Evolutionary conservation across 257 asterid species (phyloP).

Genomic region (Solanum verrucosum): DNA sequence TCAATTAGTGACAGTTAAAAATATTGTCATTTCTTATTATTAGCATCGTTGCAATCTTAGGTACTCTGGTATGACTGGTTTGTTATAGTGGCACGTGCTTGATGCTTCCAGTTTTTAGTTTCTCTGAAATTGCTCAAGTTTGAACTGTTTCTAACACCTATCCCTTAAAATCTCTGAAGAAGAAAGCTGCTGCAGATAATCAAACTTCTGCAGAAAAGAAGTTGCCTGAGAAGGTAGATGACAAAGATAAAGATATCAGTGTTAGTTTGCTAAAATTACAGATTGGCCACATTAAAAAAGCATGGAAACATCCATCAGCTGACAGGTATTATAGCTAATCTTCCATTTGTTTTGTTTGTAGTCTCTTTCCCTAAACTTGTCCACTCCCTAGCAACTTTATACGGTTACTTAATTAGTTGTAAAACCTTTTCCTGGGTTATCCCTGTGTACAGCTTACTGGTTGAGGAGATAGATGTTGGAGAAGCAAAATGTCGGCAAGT

Average conservation of each 20-base stretch:
- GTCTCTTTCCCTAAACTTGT: neutral
- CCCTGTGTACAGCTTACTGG: conserved; percentile 58
- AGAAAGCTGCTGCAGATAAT: conserved; percentile 39
- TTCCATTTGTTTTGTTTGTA: neutral
- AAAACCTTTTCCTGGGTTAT: neutral
- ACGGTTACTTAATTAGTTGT: neutral
- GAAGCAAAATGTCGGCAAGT: conserved; percentile 87
- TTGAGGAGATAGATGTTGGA: conserved; percentile 98
- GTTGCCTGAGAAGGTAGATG: conserved; percentile 40
- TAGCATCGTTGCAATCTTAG: neutral
- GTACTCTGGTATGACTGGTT: neutral
- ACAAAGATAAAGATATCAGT: conserved; percentile 56
- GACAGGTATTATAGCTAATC: conserved; percentile 46
- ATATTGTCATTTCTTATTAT: neutral
- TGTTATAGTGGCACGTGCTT: neutral
- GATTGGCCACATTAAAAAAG: conserved; percentile 77
- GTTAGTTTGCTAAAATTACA: conserved; percentile 85
- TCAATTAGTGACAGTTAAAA: neutral
- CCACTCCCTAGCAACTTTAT: neutral
- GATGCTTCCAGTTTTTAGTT: neutral
- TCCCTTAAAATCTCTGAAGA: conserved; percentile 19
- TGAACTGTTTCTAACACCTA: neutral
- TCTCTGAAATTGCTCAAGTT: neutral
- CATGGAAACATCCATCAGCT: conserved; percentile 94
- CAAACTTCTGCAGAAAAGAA: conserved; percentile 51